Percentiles rank a stretch among this genome's conserved stretches.
Evolutionary conservation across 2,329 filamentous ascomycete genomes (phyloP).

Genomic region (Clarireedia homoeocarpa): DNA sequence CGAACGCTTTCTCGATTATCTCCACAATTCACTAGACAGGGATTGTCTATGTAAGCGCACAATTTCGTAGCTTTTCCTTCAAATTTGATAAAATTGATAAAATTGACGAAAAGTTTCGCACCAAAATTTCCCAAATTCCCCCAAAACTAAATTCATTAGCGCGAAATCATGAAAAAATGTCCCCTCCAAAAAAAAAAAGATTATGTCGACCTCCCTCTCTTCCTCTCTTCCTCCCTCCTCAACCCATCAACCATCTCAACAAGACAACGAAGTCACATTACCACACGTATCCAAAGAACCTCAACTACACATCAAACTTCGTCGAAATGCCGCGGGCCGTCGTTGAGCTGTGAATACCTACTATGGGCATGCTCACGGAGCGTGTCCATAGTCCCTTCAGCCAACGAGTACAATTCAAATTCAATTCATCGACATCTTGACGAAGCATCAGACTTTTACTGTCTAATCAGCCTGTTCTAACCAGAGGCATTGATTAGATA

Average conservation of each 20-base stretch:
- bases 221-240: conserved; percentile 18
- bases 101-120: background rate
- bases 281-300: conserved; percentile 27
- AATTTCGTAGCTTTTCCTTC: background rate
- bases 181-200: conserved; percentile 18
- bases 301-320: conserved; percentile 40
- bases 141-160: background rate
- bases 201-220: conserved; percentile 6
- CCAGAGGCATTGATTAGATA: conserved; percentile 11
- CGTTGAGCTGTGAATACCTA: conserved; percentile 88
- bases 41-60: background rate
- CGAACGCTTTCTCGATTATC: background rate
- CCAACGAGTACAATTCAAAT: conserved; percentile 50
- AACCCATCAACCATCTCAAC: conserved; percentile 23
- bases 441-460: conserved; percentile 54
- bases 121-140: background rate
- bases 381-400: conserved; percentile 77
- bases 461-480: conserved; percentile 20
- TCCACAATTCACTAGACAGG: background rate
- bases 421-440: conserved; percentile 50
- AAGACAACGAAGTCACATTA: conserved; percentile 62
- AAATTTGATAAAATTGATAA: background rate
- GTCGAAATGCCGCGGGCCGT: conserved; percentile 74
- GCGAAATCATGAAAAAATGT: background rate
- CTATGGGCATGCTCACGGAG: conserved; percentile 57